Evolutionary conservation across 129 eudicot species (phyloP), one percentile per base, ranked within the genome.

Genomic region (Helichrysum umbraculigerum): DNA sequence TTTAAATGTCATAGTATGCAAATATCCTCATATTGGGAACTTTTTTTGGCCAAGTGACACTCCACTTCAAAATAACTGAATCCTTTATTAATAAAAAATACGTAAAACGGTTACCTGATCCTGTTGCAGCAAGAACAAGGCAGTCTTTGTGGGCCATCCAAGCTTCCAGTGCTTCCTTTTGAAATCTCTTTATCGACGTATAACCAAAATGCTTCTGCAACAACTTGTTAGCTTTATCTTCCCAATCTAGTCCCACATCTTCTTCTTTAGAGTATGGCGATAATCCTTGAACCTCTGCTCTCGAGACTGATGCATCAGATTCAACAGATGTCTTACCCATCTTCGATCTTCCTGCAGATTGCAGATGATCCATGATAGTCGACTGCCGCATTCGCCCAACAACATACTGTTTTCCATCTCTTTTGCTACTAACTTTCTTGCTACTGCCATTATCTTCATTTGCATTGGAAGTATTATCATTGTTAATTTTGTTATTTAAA

Each of bases 41-140:
- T 37, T 0, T 4, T 37, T 39, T 39, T 39, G 8, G 0, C 47
- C 47, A 39, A 39, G 47, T 35, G 0, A 6, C 8, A 6, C 39
- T 35, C 39, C 39, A 37, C 47, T 0, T 39, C 14, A 39, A 8
- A 12, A 39, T 39, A 39, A 39, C 47, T 0, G 47, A 2, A 8
- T 39, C 47, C 47, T 39, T 25, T 25, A 25, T 25, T 25, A 0
- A 25, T 25, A 39, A 9, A 25, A 11, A 20, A 21, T 35, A 57
- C 17, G 5, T 11, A 14, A 44, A 44, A 44, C 41, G 61, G 25
- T 66, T 82, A 91, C 97, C 97, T 61, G 98, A 90, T 85, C 98
- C 98, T n/a, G 98, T 93, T 69, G 98, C 98, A 67, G 98, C 92
- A 72, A 93, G 96, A 83, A 93, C 85, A 64, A 90, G 90, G 83